A percentile compares a stretch with the other conserved stretches of the same genome.
phyloP scores from a whole-genome alignment of 176 grass and related monocot genomes.

The Oryza glumipatula region DNA sequence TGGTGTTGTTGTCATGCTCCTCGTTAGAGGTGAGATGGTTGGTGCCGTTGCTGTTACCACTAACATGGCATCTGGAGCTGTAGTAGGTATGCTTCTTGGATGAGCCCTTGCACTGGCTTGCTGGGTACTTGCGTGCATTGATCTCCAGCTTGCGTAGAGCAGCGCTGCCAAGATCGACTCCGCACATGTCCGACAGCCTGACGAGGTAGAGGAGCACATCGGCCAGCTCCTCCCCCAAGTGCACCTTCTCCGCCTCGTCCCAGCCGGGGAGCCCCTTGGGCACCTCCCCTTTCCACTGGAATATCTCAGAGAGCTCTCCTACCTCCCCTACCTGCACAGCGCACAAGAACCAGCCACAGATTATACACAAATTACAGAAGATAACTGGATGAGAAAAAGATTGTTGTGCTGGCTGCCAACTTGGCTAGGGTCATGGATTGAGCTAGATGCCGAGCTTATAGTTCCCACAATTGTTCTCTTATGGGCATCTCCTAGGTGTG shows the following conservation, averaged over 20 bases:
- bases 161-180: slow-evolving; percentile 72
- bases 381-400: slow-evolving; percentile 24
- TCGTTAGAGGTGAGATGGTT: background rate
- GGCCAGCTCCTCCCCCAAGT: slow-evolving; percentile 88
- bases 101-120: slow-evolving; percentile 71
- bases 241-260: slow-evolving; percentile 73
- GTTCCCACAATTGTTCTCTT: slow-evolving; percentile 24
- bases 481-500: slow-evolving; percentile 39
- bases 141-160: slow-evolving; percentile 77
- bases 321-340: slow-evolving; percentile 82
- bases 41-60: slow-evolving; percentile 2
- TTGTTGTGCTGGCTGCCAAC: background rate
- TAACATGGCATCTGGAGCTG: slow-evolving; percentile 9
- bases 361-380: background rate
- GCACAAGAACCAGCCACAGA: background rate
- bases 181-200: slow-evolving; percentile 84
- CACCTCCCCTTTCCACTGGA: slow-evolving; percentile 98
- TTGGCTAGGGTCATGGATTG: background rate
- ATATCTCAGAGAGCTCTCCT: slow-evolving; percentile 92
- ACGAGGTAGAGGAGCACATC: slow-evolving; percentile 92
- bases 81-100: slow-evolving; percentile 72
- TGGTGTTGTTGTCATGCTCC: background rate
- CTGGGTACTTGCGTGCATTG: slow-evolving; percentile 84
- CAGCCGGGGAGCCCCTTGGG: slow-evolving; percentile 82
- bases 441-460: slow-evolving; percentile 21